phyloP scores from a whole-genome alignment of 768 basidiomycete species.

The Pleurotus salmoneostramineus region DNA sequence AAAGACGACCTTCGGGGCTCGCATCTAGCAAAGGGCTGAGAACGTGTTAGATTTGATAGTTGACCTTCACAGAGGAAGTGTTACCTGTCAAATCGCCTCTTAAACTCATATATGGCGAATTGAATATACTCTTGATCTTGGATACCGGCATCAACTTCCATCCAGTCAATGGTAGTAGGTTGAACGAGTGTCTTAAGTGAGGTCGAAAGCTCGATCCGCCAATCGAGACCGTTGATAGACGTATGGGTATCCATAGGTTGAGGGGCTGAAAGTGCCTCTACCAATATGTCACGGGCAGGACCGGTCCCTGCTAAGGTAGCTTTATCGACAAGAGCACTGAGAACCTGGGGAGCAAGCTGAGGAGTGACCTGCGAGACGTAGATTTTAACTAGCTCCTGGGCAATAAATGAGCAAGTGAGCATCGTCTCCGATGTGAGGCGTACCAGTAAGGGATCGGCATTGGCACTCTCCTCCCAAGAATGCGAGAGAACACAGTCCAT shows the following conservation, averaged over 20 bases:
- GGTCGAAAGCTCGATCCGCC: conserved; percentile 26
- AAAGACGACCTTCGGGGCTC: conserved; percentile 24
- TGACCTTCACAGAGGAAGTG: neutral
- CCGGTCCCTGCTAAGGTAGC: neutral
- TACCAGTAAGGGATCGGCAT: conserved; percentile 24
- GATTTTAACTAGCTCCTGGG: conserved; percentile 6
- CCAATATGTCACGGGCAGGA: neutral
- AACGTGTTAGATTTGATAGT: neutral
- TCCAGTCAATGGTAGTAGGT: conserved; percentile 48
- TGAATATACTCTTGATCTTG: conserved; percentile 36
- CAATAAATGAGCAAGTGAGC: neutral
- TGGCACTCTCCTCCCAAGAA: conserved; percentile 25
- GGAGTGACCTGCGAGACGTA: neutral
- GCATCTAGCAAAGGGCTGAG: conserved; percentile 32
- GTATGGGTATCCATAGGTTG: neutral
- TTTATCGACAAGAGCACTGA: neutral
- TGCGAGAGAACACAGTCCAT: conserved; percentile 35
- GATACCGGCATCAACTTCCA: conserved; percentile 46
- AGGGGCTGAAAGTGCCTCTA: neutral
- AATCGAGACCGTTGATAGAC: neutral
- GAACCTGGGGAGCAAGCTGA: neutral
- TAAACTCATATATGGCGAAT: conserved; percentile 44
- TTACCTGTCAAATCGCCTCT: conserved; percentile 37
- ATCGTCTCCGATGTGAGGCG: conserved; percentile 8
- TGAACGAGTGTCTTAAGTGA: conserved; percentile 35